Percentiles rank a stretch among this genome's conserved stretches.
These are phyloP conservation scores for Aspergillus udagawae DNA, from an alignment of 2,329 filamentous ascomycete genomes.

Conservation along the genomic window DNA sequence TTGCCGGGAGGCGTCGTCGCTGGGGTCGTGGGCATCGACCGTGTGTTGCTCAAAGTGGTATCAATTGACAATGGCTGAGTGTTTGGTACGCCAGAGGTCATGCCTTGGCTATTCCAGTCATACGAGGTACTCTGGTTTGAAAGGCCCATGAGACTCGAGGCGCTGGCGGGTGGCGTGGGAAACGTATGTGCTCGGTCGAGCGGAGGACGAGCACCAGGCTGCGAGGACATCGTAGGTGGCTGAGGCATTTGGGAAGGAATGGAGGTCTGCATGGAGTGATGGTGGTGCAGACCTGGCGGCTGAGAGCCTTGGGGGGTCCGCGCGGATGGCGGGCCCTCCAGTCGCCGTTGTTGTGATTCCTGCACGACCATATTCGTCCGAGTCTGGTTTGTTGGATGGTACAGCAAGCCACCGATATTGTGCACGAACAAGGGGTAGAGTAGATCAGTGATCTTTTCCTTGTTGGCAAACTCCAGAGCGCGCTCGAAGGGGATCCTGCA, in stretches of 20 bases:
- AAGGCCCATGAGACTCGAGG: slow-evolving; percentile 80
- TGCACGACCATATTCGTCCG: slow-evolving; percentile 83
- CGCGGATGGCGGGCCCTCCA: slow-evolving; percentile 49
- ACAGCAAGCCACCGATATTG: slow-evolving; percentile 89
- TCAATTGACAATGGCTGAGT: slow-evolving; percentile 76
- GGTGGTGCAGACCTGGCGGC: slow-evolving; percentile 58
- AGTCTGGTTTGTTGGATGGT: slow-evolving; percentile 79
- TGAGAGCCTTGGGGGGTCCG: slow-evolving; percentile 65
- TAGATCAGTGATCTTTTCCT: slow-evolving; percentile 96
- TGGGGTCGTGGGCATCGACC: slow-evolving; percentile 86
- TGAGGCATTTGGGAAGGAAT: slow-evolving; percentile 61
- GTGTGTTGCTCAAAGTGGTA: slow-evolving; percentile 69
- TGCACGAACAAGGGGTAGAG: slow-evolving; percentile 96
- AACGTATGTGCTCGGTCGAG: slow-evolving; percentile 88
- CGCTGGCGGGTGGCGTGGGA: slow-evolving; percentile 87
- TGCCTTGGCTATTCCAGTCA: slow-evolving; percentile 68
- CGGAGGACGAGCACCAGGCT: slow-evolving; percentile 62
- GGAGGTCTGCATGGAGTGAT: slow-evolving; percentile 62
- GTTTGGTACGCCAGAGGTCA: slow-evolving; percentile 58
- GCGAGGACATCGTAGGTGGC: slow-evolving; percentile 59
- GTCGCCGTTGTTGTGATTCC: slow-evolving; percentile 70
- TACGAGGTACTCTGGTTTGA: slow-evolving; percentile 69
- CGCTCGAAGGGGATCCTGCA: slow-evolving; percentile 93
- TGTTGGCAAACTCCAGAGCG: slow-evolving; percentile 97
- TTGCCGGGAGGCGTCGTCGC: slow-evolving; percentile 83